Conservation (phyloP, 441 rosid species). For the Viola pubescens region DNA sequence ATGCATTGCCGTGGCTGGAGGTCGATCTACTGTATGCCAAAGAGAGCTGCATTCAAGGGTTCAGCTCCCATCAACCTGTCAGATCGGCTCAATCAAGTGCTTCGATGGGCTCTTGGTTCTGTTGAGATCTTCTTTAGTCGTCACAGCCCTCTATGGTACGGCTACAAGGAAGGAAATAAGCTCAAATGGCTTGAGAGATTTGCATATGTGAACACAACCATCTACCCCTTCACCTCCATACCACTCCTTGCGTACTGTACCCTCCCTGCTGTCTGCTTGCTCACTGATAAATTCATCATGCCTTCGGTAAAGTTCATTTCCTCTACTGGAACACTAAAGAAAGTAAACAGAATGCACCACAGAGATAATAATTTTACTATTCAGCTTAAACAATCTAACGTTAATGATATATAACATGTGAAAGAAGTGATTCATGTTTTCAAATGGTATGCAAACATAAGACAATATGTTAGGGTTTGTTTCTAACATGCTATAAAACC, state of each 20-base stretch:
- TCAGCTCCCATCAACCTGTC: constrained; percentile 91
- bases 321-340: background rate
- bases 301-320: constrained; percentile 48
- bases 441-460: background rate
- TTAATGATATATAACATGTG: too few species aligned
- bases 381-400: too few species aligned
- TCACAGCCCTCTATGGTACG: constrained; percentile 81
- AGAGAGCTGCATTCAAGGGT: constrained; percentile 77
- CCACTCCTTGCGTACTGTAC: constrained; percentile 90
- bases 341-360: background rate
- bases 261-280: constrained; percentile 85
- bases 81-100: constrained; percentile 89
- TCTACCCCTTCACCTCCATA: constrained; percentile 89
- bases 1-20: constrained; percentile 98
- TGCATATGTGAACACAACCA: constrained; percentile 77
- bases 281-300: constrained; percentile 91
- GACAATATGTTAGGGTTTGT: background rate
- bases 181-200: constrained; percentile 90
- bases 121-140: constrained; percentile 95
- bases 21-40: constrained; percentile 90
- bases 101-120: constrained; percentile 96
- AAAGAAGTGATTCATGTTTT: background rate
- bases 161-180: constrained; percentile 64
- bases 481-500: constrained; percentile 4
- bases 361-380: too few species aligned